Conservation (phyloP, 2,329 filamentous ascomycete genomes). For the Aspergillus calidoustus region DNA sequence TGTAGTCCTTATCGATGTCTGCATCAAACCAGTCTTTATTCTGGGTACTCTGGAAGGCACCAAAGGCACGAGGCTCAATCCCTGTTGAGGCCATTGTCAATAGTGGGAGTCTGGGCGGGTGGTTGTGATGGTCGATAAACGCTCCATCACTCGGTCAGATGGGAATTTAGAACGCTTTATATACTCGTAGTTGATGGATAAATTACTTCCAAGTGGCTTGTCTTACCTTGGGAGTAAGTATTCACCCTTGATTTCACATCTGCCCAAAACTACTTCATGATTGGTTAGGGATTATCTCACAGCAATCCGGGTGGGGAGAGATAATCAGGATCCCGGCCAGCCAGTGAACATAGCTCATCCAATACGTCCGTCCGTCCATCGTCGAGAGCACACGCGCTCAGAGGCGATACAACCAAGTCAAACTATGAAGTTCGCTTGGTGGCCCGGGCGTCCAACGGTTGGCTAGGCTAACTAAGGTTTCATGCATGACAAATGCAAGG, state of each 20-base stretch:
- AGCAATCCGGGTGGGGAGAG: background rate
- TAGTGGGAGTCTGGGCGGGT: too few relatives aligned
- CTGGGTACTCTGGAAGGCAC: background rate
- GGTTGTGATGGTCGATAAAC: background rate
- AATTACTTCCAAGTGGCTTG: too few relatives aligned
- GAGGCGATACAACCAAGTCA: too few relatives aligned
- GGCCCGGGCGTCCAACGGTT: background rate
- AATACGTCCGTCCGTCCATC: background rate
- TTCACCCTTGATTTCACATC: too few relatives aligned
- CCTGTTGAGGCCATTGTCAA: background rate
- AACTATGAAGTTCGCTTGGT: background rate
- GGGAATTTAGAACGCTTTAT: background rate
- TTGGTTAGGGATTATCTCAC: background rate
- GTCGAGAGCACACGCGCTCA: background rate
- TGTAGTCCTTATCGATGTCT: background rate
- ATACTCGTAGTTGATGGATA: background rate
- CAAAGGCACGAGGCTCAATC: background rate
- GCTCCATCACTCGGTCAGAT: background rate
- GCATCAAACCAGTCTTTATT: background rate
- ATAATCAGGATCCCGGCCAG: background rate
- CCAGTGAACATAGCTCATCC: background rate
- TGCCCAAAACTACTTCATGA: background rate
- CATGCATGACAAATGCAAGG: conserved; percentile 7
- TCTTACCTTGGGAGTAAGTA: too few relatives aligned
- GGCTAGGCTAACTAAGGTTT: background rate